phyloP scores from a whole-genome alignment of 164 flowering plant species.

The Magnolia sinica region DNA sequence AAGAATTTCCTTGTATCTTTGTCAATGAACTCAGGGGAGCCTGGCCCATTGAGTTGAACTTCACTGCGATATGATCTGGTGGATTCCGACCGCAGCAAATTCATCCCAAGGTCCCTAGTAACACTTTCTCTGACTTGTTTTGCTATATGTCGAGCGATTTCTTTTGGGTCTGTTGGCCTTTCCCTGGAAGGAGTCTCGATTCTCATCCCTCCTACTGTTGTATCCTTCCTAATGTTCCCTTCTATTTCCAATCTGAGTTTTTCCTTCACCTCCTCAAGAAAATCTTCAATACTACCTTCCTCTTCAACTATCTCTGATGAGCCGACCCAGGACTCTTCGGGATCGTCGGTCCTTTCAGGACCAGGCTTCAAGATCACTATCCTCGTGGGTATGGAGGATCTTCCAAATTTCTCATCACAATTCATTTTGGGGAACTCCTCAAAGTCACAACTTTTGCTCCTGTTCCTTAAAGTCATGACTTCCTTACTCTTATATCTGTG shows the following conservation, averaged over 20 bases:
- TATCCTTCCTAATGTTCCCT: constrained; percentile 45
- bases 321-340: constrained; percentile 48
- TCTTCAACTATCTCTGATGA: constrained; percentile 44
- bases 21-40: constrained; percentile 61
- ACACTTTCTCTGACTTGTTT: constrained; percentile 66
- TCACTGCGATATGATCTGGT: constrained; percentile 71
- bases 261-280: constrained; percentile 88
- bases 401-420: constrained; percentile 19
- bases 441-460: constrained; percentile 26
- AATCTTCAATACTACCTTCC: constrained; percentile 63
- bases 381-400: constrained; percentile 50
- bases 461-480: constrained; percentile 27
- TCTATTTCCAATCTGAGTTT: constrained; percentile 65
- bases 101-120: constrained; percentile 48
- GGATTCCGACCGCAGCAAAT: constrained; percentile 69
- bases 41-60: constrained; percentile 41
- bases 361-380: constrained; percentile 93
- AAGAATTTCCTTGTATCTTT: constrained; percentile 65
- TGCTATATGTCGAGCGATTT: constrained; percentile 56
- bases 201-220: constrained; percentile 53
- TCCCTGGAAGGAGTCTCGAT: constrained; percentile 71
- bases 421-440: constrained; percentile 24
- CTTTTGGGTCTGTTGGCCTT: constrained; percentile 53
- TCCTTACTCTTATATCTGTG: constrained; percentile 24
- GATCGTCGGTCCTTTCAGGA: constrained; percentile 42